These are phyloP conservation scores for Myriosclerotinia scirpicola DNA, from an alignment of 2,329 filamentous ascomycete species.

Conservation along the genomic window DNA sequence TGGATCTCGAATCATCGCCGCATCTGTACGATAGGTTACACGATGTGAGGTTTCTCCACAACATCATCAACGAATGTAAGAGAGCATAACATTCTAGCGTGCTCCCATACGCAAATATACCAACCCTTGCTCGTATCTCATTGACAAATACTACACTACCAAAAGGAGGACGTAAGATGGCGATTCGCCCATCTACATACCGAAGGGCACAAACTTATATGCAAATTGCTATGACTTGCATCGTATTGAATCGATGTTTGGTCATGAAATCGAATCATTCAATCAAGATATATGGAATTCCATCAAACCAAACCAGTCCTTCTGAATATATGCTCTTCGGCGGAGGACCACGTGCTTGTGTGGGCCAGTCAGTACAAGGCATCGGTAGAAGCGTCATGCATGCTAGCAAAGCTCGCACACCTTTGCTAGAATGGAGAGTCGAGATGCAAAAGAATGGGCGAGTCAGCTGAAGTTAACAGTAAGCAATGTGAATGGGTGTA, in stretches of 20 bases:
- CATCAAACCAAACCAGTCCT: slow-evolving; percentile 66
- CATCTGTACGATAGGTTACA: background rate
- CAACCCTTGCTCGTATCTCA: slow-evolving; percentile 21
- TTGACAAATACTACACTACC: slow-evolving; percentile 25
- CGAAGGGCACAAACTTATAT: slow-evolving; percentile 18
- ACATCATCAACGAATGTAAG: slow-evolving; percentile 11
- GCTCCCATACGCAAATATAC: background rate
- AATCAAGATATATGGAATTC: slow-evolving; percentile 67
- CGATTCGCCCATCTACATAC: slow-evolving; percentile 25
- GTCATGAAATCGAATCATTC: slow-evolving; percentile 66
- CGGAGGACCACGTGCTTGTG: slow-evolving; percentile 64
- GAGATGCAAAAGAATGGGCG: slow-evolving; percentile 14
- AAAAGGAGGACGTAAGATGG: slow-evolving; percentile 26
- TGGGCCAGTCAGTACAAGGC: slow-evolving; percentile 52
- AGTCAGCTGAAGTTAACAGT: slow-evolving; percentile 19
- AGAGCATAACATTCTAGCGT: background rate
- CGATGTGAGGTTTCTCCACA: background rate
- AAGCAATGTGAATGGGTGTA: slow-evolving; percentile 22
- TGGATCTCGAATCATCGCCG: background rate
- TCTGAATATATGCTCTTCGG: slow-evolving; percentile 67
- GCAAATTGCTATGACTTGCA: slow-evolving; percentile 15
- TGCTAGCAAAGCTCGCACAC: slow-evolving; percentile 24
- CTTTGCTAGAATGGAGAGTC: slow-evolving; percentile 22
- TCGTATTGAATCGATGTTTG: slow-evolving; percentile 54
- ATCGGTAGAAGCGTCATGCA: slow-evolving; percentile 25